A percentile compares a stretch with the other conserved stretches of the same genome.
These are phyloP conservation scores for Aspergillus sp. DNA, from an alignment of 2,329 filamentous ascomycete species.

Conservation along the genomic window DNA sequence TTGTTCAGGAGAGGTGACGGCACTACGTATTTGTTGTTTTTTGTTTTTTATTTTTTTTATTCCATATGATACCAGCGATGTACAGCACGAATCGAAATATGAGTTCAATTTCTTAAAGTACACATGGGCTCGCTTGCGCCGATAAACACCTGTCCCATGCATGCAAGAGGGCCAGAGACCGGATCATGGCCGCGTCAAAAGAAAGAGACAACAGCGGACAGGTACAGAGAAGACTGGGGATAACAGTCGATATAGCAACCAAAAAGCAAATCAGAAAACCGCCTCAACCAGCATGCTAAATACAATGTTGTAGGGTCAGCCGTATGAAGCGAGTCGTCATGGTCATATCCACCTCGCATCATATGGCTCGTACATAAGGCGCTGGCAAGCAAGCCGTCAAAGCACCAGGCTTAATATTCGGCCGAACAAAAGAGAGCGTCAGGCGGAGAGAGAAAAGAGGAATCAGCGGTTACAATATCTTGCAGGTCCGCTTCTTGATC, in stretches of 20 bases:
- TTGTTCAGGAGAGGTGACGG: not conserved
- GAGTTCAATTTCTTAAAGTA: not conserved
- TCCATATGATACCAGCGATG: not conserved
- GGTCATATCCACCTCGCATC: constrained; percentile 12
- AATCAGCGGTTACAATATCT: constrained; percentile 51
- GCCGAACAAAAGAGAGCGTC: constrained; percentile 8
- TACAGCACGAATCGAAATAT: no score
- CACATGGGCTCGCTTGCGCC: constrained; percentile 18
- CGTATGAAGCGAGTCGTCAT: not conserved
- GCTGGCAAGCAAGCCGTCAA: constrained; percentile 16
- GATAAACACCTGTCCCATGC: constrained; percentile 32
- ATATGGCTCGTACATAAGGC: constrained; percentile 14
- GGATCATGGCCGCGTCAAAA: constrained; percentile 25
- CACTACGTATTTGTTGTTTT: no score
- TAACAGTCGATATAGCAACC: constrained; percentile 11
- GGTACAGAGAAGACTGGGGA: constrained; percentile 2
- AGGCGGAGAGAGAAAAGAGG: constrained; percentile 16
- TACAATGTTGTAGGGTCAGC: constrained; percentile 7
- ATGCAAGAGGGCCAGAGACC: constrained; percentile 24
- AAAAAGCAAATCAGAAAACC: constrained; percentile 15
- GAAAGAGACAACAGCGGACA: constrained; percentile 11
- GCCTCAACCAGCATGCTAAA: constrained; percentile 11
- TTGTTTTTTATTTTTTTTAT: not conserved
- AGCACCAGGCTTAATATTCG: constrained; percentile 29
- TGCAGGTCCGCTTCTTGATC: constrained; percentile 79